These are phyloP conservation scores for Pestalotiopsis sp. DNA, from an alignment of 2,329 filamentous ascomycete species.

Conservation along the genomic window DNA sequence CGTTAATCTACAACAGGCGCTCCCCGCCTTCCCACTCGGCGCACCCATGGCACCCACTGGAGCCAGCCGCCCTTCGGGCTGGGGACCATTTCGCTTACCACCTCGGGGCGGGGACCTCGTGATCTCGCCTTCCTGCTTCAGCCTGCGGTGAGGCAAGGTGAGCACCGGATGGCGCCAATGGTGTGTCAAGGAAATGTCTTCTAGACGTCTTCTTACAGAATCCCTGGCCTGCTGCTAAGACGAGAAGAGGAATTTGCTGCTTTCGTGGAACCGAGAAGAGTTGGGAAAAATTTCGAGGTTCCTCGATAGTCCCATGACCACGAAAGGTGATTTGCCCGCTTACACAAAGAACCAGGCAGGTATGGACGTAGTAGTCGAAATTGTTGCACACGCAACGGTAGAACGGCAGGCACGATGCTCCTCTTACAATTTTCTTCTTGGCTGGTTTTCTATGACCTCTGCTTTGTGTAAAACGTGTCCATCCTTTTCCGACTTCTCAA, in stretches of 20 bases:
- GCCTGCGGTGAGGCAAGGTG: slow-evolving; percentile 7
- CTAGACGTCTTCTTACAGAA: background rate
- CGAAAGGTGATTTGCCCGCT: background rate
- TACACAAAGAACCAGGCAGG: background rate
- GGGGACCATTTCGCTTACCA: background rate
- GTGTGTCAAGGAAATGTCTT: slow-evolving; percentile 3
- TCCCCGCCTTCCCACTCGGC: background rate
- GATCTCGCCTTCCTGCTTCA: slow-evolving; percentile 4
- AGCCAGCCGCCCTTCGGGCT: background rate
- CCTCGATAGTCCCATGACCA: background rate
- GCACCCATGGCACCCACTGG: background rate
- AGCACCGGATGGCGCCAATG: background rate
- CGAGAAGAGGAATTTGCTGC: background rate
- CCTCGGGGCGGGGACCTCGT: background rate
- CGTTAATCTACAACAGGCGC: background rate
- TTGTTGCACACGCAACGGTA: background rate
- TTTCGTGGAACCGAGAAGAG: background rate
- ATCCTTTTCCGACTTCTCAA: background rate
- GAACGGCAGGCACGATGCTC: background rate
- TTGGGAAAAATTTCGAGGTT: no score
- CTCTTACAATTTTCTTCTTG: background rate
- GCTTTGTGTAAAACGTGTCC: background rate
- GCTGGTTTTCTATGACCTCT: no score
- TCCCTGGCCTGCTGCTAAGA: background rate
- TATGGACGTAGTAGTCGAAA: background rate